Percentiles rank a stretch among this genome's conserved stretches.
These are phyloP conservation scores for Erigeron canadensis DNA, from an alignment of 129 eudicot species.

Conservation along the genomic window DNA sequence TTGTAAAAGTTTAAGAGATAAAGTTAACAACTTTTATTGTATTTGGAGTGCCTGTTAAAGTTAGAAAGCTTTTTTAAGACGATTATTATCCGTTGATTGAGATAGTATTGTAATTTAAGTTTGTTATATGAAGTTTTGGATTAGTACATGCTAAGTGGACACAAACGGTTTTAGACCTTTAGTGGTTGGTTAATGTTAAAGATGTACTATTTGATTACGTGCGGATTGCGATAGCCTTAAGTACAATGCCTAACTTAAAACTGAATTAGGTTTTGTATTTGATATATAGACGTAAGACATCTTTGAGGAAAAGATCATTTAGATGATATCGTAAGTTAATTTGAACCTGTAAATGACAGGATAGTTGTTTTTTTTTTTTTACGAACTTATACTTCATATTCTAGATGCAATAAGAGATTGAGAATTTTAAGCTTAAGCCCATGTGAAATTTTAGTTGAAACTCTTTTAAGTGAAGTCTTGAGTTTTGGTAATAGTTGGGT, in stretches of 20 bases:
- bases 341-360: neutral
- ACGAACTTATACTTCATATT: neutral
- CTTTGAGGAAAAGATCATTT: neutral
- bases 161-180: too few species aligned
- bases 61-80: constrained; percentile 3
- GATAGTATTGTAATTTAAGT: neutral
- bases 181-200: too few species aligned
- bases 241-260: neutral
- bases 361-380: neutral
- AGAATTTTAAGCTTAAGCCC: constrained; percentile 2
- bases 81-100: neutral
- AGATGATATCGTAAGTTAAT: neutral
- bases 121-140: neutral
- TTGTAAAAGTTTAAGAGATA: neutral
- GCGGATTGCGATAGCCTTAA: too few species aligned
- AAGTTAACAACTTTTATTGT: neutral
- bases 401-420: neutral
- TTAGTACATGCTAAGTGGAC: too few species aligned
- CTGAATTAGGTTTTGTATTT: neutral
- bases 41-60: neutral
- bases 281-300: neutral
- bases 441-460: neutral
- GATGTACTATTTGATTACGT: too few species aligned
- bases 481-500: too few species aligned
- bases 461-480: too few species aligned